Evolutionary conservation across 208 protist genomes (phyloP).

Genomic region (Leishmania turanica): DNA sequence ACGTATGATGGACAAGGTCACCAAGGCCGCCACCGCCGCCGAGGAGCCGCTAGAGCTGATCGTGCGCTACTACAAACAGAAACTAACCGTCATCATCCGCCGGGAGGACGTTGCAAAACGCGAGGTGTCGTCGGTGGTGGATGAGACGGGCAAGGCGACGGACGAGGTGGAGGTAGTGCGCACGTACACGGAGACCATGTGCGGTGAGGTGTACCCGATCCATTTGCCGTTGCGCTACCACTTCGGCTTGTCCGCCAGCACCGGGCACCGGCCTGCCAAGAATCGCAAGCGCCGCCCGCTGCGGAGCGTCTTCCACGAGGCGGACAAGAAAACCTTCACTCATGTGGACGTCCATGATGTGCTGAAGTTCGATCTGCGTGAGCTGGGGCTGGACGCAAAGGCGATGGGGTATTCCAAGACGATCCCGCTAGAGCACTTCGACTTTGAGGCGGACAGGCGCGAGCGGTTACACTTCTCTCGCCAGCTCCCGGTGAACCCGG

Average conservation of each 20-base stretch:
- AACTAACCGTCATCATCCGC: constrained; percentile 54
- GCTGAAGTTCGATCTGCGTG: constrained; percentile 67
- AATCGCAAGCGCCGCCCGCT: constrained; percentile 21
- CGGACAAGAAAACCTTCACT: constrained; percentile 37
- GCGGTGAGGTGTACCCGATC: constrained; percentile 73
- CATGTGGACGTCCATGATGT: constrained; percentile 85
- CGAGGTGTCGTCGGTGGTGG: constrained; percentile 10
- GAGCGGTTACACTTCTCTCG: constrained; percentile 77
- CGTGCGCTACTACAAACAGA: constrained; percentile 74
- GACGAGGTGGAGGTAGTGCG: constrained; percentile 48
- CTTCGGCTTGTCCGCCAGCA: constrained; percentile 80
- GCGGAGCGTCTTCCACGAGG: constrained; percentile 31
- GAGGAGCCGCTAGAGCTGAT: constrained; percentile 79
- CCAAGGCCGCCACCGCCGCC: constrained; percentile 35
- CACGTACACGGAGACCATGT: constrained; percentile 71
- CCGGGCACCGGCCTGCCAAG: constrained; percentile 44
- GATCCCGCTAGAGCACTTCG: constrained; percentile 77
- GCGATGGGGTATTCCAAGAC: constrained; percentile 80
- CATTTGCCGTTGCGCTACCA: constrained; percentile 66
- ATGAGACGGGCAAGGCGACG: constrained; percentile 14
- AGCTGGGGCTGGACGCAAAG: constrained; percentile 68
- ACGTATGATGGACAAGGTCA: constrained; percentile 22
- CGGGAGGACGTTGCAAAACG: constrained; percentile 49
- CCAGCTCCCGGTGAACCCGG: constrained; percentile 60
- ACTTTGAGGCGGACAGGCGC: constrained; percentile 63